These are phyloP conservation scores for Trichoderma sp. DNA, from an alignment of 2,329 filamentous ascomycete genomes.

Conservation along the genomic window DNA sequence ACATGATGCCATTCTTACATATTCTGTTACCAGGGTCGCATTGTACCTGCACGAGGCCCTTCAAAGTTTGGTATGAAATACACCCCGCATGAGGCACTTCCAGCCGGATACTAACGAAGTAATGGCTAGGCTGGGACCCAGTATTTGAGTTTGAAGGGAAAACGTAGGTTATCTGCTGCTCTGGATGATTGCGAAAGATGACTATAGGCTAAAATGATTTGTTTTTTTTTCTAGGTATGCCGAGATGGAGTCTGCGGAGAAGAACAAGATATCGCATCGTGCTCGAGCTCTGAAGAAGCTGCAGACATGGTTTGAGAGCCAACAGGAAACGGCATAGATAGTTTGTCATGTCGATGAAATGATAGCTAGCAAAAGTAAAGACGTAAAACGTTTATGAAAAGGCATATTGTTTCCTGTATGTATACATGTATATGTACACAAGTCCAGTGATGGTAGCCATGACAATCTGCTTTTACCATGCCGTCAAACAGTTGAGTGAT, in stretches of 20 bases:
- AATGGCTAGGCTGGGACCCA: conserved; percentile 78
- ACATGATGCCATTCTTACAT: neutral
- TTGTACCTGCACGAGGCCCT: conserved; percentile 81
- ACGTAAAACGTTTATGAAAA: neutral
- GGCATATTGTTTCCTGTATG: neutral
- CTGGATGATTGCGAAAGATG: neutral
- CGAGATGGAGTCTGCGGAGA: conserved; percentile 85
- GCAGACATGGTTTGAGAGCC: conserved; percentile 65
- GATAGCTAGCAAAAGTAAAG: neutral
- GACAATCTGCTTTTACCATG: neutral
- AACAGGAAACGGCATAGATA: neutral
- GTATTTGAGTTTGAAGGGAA: conserved; percentile 91
- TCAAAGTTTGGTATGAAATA: conserved; percentile 69
- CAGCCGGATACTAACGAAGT: neutral
- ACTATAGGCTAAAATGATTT: neutral
- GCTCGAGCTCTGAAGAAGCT: conserved; percentile 84
- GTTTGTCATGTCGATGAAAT: neutral
- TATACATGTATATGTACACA: neutral
- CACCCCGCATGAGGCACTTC: neutral
- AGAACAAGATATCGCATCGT: conserved; percentile 93
- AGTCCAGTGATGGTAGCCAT: neutral
- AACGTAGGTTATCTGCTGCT: conserved; percentile 54
- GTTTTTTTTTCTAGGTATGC: conserved; percentile 60
- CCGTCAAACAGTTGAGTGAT: neutral
- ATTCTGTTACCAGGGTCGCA: conserved; percentile 56